These are phyloP conservation scores for Nidula microcarpa DNA, from an alignment of 768 basidiomycete species.

Conservation along the genomic window DNA sequence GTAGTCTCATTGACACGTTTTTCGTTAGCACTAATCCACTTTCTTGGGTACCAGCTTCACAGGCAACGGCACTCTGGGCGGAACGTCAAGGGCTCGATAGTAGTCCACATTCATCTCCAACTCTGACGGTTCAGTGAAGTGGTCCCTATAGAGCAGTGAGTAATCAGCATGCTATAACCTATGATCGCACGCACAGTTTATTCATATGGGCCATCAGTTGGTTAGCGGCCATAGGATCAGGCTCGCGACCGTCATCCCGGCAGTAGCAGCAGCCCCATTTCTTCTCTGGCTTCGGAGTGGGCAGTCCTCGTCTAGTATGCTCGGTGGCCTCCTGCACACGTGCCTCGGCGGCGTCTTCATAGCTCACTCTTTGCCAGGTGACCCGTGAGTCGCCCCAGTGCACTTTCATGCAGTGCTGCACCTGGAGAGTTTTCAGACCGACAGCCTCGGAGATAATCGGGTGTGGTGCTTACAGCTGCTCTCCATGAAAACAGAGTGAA, in stretches of 20 bases:
- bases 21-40: too few species aligned
- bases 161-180: background rate
- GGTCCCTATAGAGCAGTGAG: background rate
- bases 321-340: slow-evolving; percentile 13
- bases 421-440: slow-evolving; percentile 10
- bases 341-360: slow-evolving; percentile 16
- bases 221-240: slow-evolving; percentile 13
- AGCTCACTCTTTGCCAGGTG: slow-evolving; percentile 21
- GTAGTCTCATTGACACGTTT: too few species aligned
- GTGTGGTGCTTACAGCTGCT: slow-evolving; percentile 20
- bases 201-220: slow-evolving; percentile 11
- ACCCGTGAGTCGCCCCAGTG: slow-evolving; percentile 24
- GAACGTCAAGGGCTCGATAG: background rate
- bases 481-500: slow-evolving; percentile 27
- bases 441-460: background rate
- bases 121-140: background rate
- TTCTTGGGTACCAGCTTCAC: background rate
- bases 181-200: background rate
- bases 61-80: background rate
- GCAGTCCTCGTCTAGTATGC: slow-evolving; percentile 6
- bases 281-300: background rate
- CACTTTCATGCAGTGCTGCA: slow-evolving; percentile 23
- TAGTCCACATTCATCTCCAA: background rate
- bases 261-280: slow-evolving; percentile 25
- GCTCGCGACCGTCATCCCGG: slow-evolving; percentile 15